phyloP scores from a whole-genome alignment of 805 yeast species.

The Kockiozyma suomiensis region DNA sequence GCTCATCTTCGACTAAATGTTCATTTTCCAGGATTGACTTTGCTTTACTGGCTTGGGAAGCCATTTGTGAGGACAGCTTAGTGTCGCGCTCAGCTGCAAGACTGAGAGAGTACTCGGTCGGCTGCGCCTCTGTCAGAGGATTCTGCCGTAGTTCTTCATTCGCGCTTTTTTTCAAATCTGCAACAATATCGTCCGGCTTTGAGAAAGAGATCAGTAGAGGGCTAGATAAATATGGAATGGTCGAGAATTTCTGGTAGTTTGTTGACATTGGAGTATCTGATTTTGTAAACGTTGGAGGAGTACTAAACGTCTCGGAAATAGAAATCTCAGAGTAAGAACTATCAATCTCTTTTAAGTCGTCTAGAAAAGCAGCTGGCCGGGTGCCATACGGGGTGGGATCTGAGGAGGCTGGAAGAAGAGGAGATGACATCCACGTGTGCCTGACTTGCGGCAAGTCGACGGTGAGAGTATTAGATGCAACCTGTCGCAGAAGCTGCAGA shows the following conservation, averaged over 20 bases:
- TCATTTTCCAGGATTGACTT: conserved; percentile 6
- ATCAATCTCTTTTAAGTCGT: not conserved
- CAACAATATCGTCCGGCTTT: not conserved
- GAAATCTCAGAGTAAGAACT: not conserved
- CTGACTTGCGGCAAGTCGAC: not conserved
- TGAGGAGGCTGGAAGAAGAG: not conserved
- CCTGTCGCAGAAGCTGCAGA: not conserved
- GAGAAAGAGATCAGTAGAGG: conserved; percentile 2
- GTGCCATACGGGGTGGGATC: not conserved
- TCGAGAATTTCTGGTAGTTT: not conserved
- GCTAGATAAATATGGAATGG: conserved; percentile 10
- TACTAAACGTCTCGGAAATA: not conserved
- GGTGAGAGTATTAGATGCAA: not conserved
- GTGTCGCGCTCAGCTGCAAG: not conserved
- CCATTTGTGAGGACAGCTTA: not conserved
- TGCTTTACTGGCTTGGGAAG: not conserved
- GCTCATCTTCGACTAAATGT: conserved; percentile 5
- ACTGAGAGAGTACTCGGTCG: conserved; percentile 5
- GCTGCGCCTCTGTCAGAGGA: conserved; percentile 2
- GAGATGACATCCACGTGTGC: conserved; percentile 10
- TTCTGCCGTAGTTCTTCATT: not conserved
- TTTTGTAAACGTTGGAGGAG: not conserved
- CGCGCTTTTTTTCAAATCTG: not conserved
- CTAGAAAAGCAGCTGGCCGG: not conserved
- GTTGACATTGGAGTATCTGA: not conserved